A percentile compares a stretch with the other conserved stretches of the same genome.
Conservation (phyloP, 83 land plant genomes). For the Isoetes engelmannii region DNA sequence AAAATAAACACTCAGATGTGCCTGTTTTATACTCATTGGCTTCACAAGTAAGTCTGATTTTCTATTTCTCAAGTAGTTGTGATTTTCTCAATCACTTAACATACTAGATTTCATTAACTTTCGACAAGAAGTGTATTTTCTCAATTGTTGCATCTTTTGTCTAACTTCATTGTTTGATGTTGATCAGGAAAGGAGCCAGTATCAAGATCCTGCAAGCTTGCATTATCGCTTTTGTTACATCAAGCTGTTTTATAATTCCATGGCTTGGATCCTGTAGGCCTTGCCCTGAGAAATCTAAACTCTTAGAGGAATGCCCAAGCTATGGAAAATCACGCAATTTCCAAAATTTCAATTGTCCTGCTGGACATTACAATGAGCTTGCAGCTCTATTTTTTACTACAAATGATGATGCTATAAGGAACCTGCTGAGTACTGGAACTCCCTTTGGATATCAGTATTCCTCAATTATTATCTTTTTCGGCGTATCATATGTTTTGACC, state of each 20-base stretch:
- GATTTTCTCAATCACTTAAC: no score
- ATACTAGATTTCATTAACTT: no score
- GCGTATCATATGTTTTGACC: conserved; percentile 50
- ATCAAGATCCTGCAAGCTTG: conserved; percentile 58
- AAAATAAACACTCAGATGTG: conserved; percentile 54
- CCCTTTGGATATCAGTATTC: conserved; percentile 36
- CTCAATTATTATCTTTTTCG: conserved; percentile 57
- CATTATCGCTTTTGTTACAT: conserved; percentile 55
- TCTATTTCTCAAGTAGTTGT: no score
- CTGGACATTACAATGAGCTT: conserved; percentile 75
- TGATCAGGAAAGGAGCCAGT: conserved; percentile 63
- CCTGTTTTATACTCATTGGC: conserved; percentile 39
- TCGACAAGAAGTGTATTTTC: no score
- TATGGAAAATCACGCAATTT: conserved; percentile 65
- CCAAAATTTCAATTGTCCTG: conserved; percentile 73
- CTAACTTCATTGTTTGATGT: no score
- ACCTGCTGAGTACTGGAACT: conserved; percentile 62
- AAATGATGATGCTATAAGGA: conserved; percentile 85
- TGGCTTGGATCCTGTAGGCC: conserved; percentile 73
- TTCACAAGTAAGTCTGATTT: conserved; percentile 55
- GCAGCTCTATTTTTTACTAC: conserved; percentile 85
- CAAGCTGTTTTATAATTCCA: conserved; percentile 71
- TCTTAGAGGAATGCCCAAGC: conserved; percentile 54
- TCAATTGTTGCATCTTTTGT: no score
- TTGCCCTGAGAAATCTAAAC: conserved; percentile 52